Percentiles rank a stretch among this genome's conserved stretches.
These are phyloP conservation scores for Aspergillus taichungensis DNA, from an alignment of 495 filamentous ascomycete species.

Conservation along the genomic window DNA sequence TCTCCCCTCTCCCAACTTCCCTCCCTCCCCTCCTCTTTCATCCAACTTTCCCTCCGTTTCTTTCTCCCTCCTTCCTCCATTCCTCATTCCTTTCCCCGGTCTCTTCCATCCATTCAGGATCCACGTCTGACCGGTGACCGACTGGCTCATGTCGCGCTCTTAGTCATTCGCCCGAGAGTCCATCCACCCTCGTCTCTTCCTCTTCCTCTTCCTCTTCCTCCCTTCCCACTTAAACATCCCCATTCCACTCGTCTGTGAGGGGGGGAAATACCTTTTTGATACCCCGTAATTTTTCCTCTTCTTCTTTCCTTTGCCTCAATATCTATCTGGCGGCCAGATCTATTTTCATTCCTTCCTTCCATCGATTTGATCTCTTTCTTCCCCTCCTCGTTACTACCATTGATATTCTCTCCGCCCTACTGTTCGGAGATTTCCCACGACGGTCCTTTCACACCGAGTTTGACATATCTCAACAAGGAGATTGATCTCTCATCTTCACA, in stretches of 20 bases:
- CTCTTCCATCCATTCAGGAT: too few species aligned
- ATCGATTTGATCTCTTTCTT: neutral
- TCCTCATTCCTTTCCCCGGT: neutral
- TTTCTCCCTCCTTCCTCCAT: slow-evolving; percentile 1
- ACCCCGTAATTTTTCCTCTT: neutral
- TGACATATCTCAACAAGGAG: slow-evolving; percentile 15
- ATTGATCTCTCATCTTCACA: slow-evolving; percentile 3
- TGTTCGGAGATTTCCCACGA: slow-evolving; percentile 3
- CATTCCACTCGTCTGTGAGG: too few species aligned
- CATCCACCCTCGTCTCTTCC: too few species aligned
- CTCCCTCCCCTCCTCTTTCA: too few species aligned
- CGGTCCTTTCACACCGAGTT: slow-evolving; percentile 14
- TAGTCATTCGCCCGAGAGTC: too few species aligned
- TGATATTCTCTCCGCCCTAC: neutral
- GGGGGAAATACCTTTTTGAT: too few species aligned
- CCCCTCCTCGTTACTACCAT: neutral
- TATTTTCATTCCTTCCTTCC: neutral
- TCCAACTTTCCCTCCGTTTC: slow-evolving; percentile 2
- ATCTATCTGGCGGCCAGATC: neutral
- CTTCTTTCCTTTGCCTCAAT: neutral
- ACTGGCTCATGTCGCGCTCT: too few species aligned
- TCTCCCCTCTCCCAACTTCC: slow-evolving; percentile 12
- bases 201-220: too few species aligned
- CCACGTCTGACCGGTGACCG: too few species aligned
- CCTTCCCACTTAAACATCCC: too few species aligned